Percentiles rank a stretch among this genome's conserved stretches.
Evolutionary conservation across 2,329 filamentous ascomycete genomes (phyloP).

Genomic region (Didymella lethalis): DNA sequence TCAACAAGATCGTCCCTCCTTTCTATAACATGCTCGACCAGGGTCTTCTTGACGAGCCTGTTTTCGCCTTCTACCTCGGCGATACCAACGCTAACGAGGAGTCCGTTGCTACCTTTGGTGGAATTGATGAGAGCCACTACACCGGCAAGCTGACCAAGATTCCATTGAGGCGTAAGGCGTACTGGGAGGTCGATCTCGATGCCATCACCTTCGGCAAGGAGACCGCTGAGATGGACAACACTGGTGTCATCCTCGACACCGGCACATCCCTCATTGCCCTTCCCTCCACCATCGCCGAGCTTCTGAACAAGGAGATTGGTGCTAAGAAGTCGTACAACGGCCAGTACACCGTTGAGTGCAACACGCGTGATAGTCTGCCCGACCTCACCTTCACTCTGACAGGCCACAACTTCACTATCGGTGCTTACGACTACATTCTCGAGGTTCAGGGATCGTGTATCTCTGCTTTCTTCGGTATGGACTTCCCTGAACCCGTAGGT

Average conservation of each 20-base stretch:
- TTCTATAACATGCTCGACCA: slow-evolving; percentile 97
- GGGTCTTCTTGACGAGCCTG: slow-evolving; percentile 85
- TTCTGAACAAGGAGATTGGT: slow-evolving; percentile 96
- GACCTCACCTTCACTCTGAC: slow-evolving; percentile 90
- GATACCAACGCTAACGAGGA: slow-evolving; percentile 73
- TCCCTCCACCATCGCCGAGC: slow-evolving; percentile 87
- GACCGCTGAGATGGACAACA: slow-evolving; percentile 88
- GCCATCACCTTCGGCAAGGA: slow-evolving; percentile 87
- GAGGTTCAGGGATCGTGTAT: slow-evolving; percentile 96
- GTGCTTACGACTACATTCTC: slow-evolving; percentile 90
- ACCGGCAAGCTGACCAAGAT: slow-evolving; percentile 90
- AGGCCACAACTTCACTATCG: slow-evolving; percentile 92
- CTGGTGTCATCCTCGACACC: slow-evolving; percentile 96
- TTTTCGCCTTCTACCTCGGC: slow-evolving; percentile 96
- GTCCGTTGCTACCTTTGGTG: slow-evolving; percentile 91
- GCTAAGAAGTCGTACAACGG: slow-evolving; percentile 98
- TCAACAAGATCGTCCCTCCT: slow-evolving; percentile 91
- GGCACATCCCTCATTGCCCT: slow-evolving; percentile 97
- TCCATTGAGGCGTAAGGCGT: slow-evolving; percentile 95
- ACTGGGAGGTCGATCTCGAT: slow-evolving; percentile 99
- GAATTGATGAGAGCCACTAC: slow-evolving; percentile 81
- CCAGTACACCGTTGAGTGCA: slow-evolving; percentile 93
- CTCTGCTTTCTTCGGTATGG: slow-evolving; percentile 97
- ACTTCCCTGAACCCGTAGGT: slow-evolving; percentile 79
- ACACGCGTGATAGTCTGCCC: slow-evolving; percentile 80